Evolutionary conservation across 129 eudicot genomes (phyloP).

Genomic region (Escallonia rubra): DNA sequence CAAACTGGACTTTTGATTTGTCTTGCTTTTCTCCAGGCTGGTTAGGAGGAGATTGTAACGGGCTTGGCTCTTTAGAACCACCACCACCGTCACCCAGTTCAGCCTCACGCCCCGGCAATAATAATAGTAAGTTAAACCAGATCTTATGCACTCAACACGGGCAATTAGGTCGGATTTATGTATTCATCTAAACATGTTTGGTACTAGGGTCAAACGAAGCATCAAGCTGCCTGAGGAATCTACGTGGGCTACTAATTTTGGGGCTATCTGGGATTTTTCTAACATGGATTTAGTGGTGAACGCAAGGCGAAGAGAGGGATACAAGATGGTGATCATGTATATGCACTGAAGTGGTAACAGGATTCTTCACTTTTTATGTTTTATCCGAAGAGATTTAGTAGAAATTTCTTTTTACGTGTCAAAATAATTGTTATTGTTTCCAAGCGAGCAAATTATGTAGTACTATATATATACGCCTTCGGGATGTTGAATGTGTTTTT

Average conservation of each 20-base stretch:
- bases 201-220: conserved; percentile 1
- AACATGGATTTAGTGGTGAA: conserved; percentile 3
- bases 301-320: background rate
- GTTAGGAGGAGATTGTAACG: conserved; percentile 14
- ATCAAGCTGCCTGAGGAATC: background rate
- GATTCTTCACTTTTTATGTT: too few species aligned
- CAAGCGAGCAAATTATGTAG: too few species aligned
- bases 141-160: background rate
- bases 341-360: background rate
- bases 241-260: background rate
- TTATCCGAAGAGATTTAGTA: too few species aligned
- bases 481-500: too few species aligned
- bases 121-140: background rate
- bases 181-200: background rate
- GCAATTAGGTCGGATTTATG: background rate
- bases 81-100: conserved; percentile 10
- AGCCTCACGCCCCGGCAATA: background rate
- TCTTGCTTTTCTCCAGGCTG: background rate
- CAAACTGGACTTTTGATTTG: background rate
- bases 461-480: too few species aligned
- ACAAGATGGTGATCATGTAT: background rate
- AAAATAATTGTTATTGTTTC: too few species aligned
- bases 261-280: background rate
- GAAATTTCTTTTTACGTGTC: too few species aligned
- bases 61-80: background rate